These are phyloP conservation scores for Talaromyces sp. DNA, from an alignment of 2,329 filamentous ascomycete species.

Conservation along the genomic window DNA sequence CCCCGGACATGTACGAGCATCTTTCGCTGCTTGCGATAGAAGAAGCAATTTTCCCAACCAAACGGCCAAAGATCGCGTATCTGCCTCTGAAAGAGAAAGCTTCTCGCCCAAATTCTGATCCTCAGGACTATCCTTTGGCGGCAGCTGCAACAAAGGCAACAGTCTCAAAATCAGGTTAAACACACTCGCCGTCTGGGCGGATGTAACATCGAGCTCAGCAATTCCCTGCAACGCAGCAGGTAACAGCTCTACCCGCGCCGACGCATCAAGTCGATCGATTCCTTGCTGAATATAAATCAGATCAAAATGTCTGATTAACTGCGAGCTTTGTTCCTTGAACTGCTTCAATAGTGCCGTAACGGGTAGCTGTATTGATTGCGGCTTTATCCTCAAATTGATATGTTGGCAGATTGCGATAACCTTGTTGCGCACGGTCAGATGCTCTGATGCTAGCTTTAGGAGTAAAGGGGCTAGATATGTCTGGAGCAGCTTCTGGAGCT, in stretches of 20 bases:
- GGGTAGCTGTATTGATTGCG: slow-evolving; percentile 68
- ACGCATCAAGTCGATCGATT: slow-evolving; percentile 56
- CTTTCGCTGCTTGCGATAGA: slow-evolving; percentile 51
- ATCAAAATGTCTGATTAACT: slow-evolving; percentile 82
- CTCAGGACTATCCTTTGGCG: slow-evolving; percentile 72
- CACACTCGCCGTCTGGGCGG: slow-evolving; percentile 59
- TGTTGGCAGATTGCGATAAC: slow-evolving; percentile 69
- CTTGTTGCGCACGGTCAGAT: slow-evolving; percentile 76
- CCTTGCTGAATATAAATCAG: slow-evolving; percentile 87
- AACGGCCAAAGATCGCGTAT: slow-evolving; percentile 68
- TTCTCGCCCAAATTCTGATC: slow-evolving; percentile 64
- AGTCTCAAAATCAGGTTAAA: slow-evolving; percentile 81
- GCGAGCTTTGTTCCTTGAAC: slow-evolving; percentile 73
- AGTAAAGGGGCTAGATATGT: slow-evolving; percentile 78
- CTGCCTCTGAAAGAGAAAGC: slow-evolving; percentile 66
- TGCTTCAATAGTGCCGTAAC: slow-evolving; percentile 82
- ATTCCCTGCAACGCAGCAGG: slow-evolving; percentile 67
- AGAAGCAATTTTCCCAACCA: slow-evolving; percentile 77
- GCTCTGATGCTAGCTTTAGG: slow-evolving; percentile 79
- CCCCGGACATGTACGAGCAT: slow-evolving; percentile 53
- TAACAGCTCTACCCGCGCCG: slow-evolving; percentile 69
- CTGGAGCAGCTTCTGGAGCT: slow-evolving; percentile 73
- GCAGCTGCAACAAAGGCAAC: slow-evolving; percentile 63
- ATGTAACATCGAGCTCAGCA: slow-evolving; percentile 54
- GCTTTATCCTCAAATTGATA: slow-evolving; percentile 62